Evolutionary conservation across 192 early-diverging fungal species (phyloP), one percentile per base, ranked within the genome.

Genomic region (Geranomyces michiganensis): DNA sequence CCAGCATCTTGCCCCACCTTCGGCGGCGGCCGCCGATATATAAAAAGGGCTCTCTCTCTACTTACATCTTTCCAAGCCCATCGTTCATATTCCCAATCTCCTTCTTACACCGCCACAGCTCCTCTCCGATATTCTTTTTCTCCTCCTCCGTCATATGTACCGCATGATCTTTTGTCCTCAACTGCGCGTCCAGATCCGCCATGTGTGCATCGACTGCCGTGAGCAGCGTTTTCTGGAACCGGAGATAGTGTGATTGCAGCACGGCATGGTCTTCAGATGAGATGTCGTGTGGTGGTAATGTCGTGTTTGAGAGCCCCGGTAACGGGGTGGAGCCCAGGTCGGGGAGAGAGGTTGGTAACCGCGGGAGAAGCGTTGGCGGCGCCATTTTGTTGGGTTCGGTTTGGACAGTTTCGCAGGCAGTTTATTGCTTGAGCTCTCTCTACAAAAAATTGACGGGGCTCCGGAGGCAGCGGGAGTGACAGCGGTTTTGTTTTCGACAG

Each of bases 51-150:
- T 14, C 46, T 26, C 26, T 2, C 14, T 26, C 15, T 19, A 47
- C 80, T 81, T 62, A 83, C 82, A 79, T 60, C 30, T 33, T 65
- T n/a, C 66, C 78, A 4, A 84, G 30, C 17, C 61, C 65, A 14
- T 70, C 70, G 44, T 86, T 86, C 48, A 86, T 46, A 45, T 65
- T 65, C 44, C 76, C 81, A n/a, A 86, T 55, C 58, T 86, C 79
- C 47, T 56, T 71, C 51, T 74, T 78, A 12, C 76, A 74, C 68
- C 73, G 79, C 41, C 76, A 83, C 59, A 86, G 71, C 51, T 72
- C 81, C 26, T 80, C 82, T 12, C 78, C 83, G 17, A 79, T 44
- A 21, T 63, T 43, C 46, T 70, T 76, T 69, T 85, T 85, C 60
- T 82, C 81, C 15, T 76, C 83, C 47, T 66, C 70, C 30, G 70